Evolutionary conservation across 345 rosid genomes (phyloP).

Genomic region (Streptanthus diversifolius): DNA sequence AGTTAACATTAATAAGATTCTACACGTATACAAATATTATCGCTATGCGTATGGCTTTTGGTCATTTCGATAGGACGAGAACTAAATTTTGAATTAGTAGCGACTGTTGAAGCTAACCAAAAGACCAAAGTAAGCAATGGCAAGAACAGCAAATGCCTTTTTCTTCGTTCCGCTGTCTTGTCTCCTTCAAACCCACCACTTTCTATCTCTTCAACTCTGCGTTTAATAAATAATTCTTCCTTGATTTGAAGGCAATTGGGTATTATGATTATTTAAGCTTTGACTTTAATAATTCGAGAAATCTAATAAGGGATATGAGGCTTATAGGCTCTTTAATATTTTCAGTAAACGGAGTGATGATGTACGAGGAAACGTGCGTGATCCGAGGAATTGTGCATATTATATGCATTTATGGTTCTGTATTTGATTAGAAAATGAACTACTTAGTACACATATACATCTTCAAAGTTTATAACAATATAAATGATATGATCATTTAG

Average conservation of each 20-base stretch:
- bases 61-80: background rate
- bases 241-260: background rate
- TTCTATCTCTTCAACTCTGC: background rate
- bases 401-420: background rate
- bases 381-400: constrained; percentile 3
- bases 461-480: background rate
- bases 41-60: constrained; percentile 10
- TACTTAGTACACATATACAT: background rate
- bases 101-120: constrained; percentile 17
- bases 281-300: constrained; percentile 17
- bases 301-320: background rate
- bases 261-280: background rate
- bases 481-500: background rate
- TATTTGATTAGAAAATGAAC: constrained; percentile 1
- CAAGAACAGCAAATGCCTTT: constrained; percentile 9
- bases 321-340: background rate
- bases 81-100: background rate
- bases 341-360: background rate
- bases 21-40: background rate
- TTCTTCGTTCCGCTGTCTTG: constrained; percentile 16
- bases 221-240: background rate
- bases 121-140: constrained; percentile 21
- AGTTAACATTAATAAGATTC: background rate
- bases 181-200: constrained; percentile 30
- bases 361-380: constrained; percentile 19